These are phyloP conservation scores for Gossypium davidsonii DNA, from an alignment of 441 rosid species.

Conservation along the genomic window DNA sequence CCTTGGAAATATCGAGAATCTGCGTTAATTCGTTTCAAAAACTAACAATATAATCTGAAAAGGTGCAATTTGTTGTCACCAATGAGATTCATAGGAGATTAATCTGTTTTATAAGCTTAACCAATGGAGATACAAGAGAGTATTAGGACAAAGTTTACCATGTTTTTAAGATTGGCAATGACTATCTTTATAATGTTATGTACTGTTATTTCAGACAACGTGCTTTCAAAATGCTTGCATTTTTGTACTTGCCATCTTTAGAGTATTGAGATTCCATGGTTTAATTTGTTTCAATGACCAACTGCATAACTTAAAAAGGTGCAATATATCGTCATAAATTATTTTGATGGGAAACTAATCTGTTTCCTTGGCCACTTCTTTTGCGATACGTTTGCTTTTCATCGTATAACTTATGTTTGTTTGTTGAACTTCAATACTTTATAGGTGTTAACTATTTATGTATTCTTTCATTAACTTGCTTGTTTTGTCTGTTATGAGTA, in stretches of 20 bases:
- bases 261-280: background rate
- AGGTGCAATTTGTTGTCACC: background rate
- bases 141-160: background rate
- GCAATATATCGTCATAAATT: background rate
- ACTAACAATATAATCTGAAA: background rate
- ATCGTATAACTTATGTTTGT: background rate
- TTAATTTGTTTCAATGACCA: background rate
- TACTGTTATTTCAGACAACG: background rate
- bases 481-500: conserved; percentile 17
- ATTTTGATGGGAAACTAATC: background rate
- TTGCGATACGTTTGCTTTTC: background rate
- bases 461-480: conserved; percentile 3
- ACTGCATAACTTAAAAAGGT: background rate
- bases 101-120: background rate
- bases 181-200: background rate
- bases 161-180: background rate
- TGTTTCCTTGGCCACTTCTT: background rate
- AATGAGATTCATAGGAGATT: background rate
- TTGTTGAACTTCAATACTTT: background rate
- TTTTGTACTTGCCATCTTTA: background rate
- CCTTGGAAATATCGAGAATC: background rate
- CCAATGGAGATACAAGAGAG: background rate
- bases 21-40: background rate
- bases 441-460: background rate
- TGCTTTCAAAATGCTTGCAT: background rate